Conservation (phyloP, 345 rosid genomes). For the Hypericum perforatum region DNA sequence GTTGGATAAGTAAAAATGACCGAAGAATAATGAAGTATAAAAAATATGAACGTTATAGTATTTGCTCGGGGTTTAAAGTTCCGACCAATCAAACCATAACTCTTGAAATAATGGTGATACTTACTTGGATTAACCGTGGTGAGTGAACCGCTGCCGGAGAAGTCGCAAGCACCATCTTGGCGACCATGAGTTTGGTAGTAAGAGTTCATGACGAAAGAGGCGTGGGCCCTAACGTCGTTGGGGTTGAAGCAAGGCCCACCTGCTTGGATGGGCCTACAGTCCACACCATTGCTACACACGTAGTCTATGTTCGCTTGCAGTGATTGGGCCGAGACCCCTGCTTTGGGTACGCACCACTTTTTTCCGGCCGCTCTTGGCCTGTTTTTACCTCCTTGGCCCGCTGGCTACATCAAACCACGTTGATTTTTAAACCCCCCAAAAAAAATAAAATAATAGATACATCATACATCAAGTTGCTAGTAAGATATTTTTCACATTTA, state of each 20-base stretch:
- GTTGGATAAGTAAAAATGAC: too few relatives aligned
- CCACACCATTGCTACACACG: constrained; percentile 53
- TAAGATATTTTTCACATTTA: too few relatives aligned
- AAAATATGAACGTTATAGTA: neutral
- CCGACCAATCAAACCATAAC: too few relatives aligned
- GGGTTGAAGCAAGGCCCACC: constrained; percentile 64
- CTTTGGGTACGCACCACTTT: constrained; percentile 54
- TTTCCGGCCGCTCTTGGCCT: constrained; percentile 13
- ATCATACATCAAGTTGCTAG: too few relatives aligned
- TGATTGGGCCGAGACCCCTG: constrained; percentile 27
- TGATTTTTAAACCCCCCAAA: too few relatives aligned
- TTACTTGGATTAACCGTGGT: constrained; percentile 44
- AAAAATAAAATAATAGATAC: too few relatives aligned
- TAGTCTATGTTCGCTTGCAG: constrained; percentile 54
- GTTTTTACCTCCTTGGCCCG: too few relatives aligned
- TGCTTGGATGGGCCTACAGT: constrained; percentile 62
- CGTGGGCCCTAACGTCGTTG: constrained; percentile 38
- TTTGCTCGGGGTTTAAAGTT: too few relatives aligned
- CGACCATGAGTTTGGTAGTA: constrained; percentile 44
- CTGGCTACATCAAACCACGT: too few relatives aligned
- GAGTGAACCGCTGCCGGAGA: constrained; percentile 36
- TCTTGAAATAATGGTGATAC: too few relatives aligned
- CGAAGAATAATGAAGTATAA: neutral
- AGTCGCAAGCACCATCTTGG: constrained; percentile 31
- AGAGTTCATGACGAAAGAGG: constrained; percentile 60